Base-by-base conservation (phyloP, 2,329 filamentous ascomycete species). In the Mollisia scopiformis region DNA sequence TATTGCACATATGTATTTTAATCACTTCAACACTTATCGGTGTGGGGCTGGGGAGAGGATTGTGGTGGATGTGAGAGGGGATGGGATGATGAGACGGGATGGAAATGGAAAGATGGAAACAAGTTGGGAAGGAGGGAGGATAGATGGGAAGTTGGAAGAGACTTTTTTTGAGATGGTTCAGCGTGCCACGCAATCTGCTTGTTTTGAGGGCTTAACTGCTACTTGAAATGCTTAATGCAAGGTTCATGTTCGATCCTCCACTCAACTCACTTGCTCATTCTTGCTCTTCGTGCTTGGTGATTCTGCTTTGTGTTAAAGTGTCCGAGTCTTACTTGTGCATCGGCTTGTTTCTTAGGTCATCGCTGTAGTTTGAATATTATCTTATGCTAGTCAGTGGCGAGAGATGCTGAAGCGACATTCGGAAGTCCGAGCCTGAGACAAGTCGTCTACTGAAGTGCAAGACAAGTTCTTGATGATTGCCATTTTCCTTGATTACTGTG, bases 151-250 rank as follows among this genome's bases (percentile, higher is more conserved):
- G 27, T 16, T n/a, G 39, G 43, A n/a, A 46, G 51, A 16, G 25
- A 14, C 33, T 16, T 28, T 19, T 33, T 49, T 41, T 59, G 47
- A 37, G 53, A 41, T 39, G 43, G 43, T 59, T 59, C 55, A 54
- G 56, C 19, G 55, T 47, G 27, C 56, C 41, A 37, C n/a, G 58
- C 54, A 64, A 39, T 46, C 43, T 56, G 39, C 28, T 58, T 43
- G 54, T 51, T 66, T 64, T 61, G 64, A 66, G 63, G 58, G 63
- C 63, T 65, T 65, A 61, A 55, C 30, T 65, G 63, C 63, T 65
- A 43, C 63, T 65, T 62, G 63, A 58, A 62, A 61, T 51, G 51
- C 57, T 33, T 30, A 65, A 65, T 63, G 63, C 63, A 62, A 61
- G 58, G 61, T 59, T 49, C 49, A 31, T n/a, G 47, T 61, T 64